Percentiles rank a stretch among this genome's conserved stretches.
These are phyloP conservation scores for Diaporthe australafricana DNA, from an alignment of 2,329 filamentous ascomycete genomes.

Conservation along the genomic window DNA sequence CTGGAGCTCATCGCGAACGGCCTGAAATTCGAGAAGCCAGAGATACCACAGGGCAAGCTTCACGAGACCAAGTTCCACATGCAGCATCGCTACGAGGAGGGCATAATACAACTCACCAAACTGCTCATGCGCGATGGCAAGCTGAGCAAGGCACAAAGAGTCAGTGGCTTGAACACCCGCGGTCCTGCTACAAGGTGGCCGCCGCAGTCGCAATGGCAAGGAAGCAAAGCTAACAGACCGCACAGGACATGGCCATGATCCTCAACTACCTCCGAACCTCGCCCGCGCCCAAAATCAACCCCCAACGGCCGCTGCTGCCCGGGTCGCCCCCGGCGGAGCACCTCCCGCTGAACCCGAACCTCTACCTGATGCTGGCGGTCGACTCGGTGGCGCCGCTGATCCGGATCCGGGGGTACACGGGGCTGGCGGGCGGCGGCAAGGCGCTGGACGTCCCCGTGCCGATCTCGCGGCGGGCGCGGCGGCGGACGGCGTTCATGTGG, in stretches of 20 bases:
- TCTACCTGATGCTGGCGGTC: conserved; percentile 90
- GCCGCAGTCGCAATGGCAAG: neutral
- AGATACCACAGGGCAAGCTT: conserved; percentile 67
- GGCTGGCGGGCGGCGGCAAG: conserved; percentile 86
- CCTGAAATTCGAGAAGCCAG: conserved; percentile 76
- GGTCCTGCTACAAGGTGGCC: conserved; percentile 9
- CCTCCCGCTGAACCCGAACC: conserved; percentile 88
- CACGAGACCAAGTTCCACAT: conserved; percentile 65
- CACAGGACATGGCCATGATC: conserved; percentile 84
- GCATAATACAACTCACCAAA: conserved; percentile 89
- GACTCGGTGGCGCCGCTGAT: conserved; percentile 93
- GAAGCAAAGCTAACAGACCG: conserved; percentile 34
- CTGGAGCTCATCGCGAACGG: conserved; percentile 49
- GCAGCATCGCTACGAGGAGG: conserved; percentile 85
- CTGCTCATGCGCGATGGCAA: conserved; percentile 93
- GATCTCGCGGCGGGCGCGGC: conserved; percentile 78
- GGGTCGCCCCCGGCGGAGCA: conserved; percentile 81
- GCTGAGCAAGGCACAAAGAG: conserved; percentile 88
- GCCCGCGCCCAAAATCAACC: conserved; percentile 80
- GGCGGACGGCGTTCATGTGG: conserved; percentile 86
- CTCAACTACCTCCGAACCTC: conserved; percentile 88
- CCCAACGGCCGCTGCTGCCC: conserved; percentile 77
- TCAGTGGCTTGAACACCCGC: conserved; percentile 57
- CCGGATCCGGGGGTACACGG: conserved; percentile 79
- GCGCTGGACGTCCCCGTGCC: conserved; percentile 87